phyloP scores from a whole-genome alignment of 371 early-diverging fungal species.

The Aphelidium insulamus region DNA sequence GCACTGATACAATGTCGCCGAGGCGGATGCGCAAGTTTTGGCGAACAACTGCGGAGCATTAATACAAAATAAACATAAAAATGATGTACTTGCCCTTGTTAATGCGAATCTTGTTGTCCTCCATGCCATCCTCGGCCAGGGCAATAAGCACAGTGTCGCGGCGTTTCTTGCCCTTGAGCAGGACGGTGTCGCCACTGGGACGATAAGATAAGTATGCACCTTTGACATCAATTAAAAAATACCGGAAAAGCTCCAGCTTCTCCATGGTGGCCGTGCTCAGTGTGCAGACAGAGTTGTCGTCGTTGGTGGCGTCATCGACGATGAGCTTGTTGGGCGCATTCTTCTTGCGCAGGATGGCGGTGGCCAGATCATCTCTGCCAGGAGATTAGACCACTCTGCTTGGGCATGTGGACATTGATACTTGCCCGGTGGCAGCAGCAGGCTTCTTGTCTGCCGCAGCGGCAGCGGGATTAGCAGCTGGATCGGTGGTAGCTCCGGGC shows the following conservation, averaged over 20 bases:
- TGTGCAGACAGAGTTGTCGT: slow-evolving; percentile 85
- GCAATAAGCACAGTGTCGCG: slow-evolving; percentile 90
- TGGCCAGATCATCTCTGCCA: slow-evolving; percentile 50
- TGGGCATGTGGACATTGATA: too few relatives aligned
- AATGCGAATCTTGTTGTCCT: slow-evolving; percentile 77
- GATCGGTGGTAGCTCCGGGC: too few relatives aligned
- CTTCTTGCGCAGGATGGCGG: slow-evolving; percentile 87
- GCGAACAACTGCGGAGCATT: slow-evolving; percentile 45
- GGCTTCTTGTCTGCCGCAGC: too few relatives aligned
- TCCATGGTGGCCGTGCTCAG: slow-evolving; percentile 87
- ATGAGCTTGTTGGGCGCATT: slow-evolving; percentile 87
- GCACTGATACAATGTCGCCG: slow-evolving; percentile 93
- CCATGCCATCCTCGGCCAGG: slow-evolving; percentile 71
- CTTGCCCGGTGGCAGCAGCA: too few relatives aligned
- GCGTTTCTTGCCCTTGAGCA: slow-evolving; percentile 96
- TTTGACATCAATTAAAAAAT: slow-evolving; percentile 1
- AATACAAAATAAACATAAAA: too few relatives aligned
- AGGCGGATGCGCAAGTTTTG: slow-evolving; percentile 91
- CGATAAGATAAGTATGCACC: background rate
- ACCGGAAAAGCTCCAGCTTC: slow-evolving; percentile 60
- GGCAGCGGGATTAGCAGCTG: too few relatives aligned
- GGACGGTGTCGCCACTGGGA: slow-evolving; percentile 64
- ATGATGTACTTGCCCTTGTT: slow-evolving; percentile 43
- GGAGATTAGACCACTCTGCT: too few relatives aligned
- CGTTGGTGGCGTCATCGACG: slow-evolving; percentile 88